Evolutionary conservation across 2,329 filamentous ascomycete genomes (phyloP).

Genomic region (Zymoseptoria crescenta): DNA sequence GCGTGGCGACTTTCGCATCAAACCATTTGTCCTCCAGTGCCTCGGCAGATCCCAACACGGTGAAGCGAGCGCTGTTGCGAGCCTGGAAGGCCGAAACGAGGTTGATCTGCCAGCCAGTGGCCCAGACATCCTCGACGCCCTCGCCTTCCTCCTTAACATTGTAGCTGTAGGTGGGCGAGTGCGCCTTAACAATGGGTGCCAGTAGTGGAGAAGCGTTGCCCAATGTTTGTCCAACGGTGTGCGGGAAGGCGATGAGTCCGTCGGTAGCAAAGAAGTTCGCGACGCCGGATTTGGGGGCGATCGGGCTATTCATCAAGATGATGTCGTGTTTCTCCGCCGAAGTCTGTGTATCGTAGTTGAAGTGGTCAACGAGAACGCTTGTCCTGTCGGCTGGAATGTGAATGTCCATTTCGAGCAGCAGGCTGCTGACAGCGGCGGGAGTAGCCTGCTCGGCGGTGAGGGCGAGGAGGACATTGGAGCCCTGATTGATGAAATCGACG

Average conservation of each 20-base stretch:
- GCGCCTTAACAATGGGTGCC: conserved; percentile 72
- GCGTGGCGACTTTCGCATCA: conserved; percentile 62
- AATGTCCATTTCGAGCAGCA: conserved; percentile 84
- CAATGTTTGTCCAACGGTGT: conserved; percentile 70
- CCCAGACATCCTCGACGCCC: conserved; percentile 72
- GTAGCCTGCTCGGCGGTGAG: conserved; percentile 66
- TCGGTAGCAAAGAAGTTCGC: conserved; percentile 70
- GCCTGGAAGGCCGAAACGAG: conserved; percentile 81
- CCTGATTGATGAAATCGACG: conserved; percentile 81
- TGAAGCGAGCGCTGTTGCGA: conserved; percentile 84
- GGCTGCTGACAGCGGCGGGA: conserved; percentile 64
- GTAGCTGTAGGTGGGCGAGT: conserved; percentile 83
- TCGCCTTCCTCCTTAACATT: conserved; percentile 77
- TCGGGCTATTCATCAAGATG: conserved; percentile 65
- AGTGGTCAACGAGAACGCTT: conserved; percentile 85
- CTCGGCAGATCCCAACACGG: conserved; percentile 77
- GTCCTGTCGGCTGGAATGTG: conserved; percentile 78
- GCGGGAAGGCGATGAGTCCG: conserved; percentile 71
- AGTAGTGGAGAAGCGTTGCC: conserved; percentile 69
- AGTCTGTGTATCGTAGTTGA: conserved; percentile 75
- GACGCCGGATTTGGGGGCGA: conserved; percentile 56
- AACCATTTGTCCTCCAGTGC: conserved; percentile 87
- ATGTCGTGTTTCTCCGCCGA: conserved; percentile 82
- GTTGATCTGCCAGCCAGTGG: conserved; percentile 71
- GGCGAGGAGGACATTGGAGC: conserved; percentile 84